Base-by-base conservation (phyloP, 2,329 filamentous ascomycete species). In the Dryadomyces quercivorus region DNA sequence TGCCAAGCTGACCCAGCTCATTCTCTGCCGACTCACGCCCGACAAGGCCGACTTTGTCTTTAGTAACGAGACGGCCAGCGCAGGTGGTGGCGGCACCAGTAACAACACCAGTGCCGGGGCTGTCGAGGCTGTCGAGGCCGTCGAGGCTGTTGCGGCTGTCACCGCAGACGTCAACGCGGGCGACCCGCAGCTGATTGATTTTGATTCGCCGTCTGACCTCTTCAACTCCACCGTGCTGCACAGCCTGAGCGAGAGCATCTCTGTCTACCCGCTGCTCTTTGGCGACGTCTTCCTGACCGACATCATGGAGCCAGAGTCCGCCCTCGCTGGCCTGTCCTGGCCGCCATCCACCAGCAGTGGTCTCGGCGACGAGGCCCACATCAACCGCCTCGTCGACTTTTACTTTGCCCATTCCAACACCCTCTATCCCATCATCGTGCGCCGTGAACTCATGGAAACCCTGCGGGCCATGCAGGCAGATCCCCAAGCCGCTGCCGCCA, bases 331-430 rank as follows among this genome's bases (percentile, higher is more conserved):
- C 6, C 58, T 65, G 20, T 57, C 60, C 1, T 43, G 56, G 60
- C 36, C 55, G 31, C 49, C 49, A 44, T 44, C 42, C 42, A 2
- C 18, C 36, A n/a, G 42, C 36, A 6, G 21, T 42, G 38, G 34
- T 8, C 10, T 50, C 36, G 49, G 58, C 55, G 59, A 65, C 49
- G 56, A 63, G 48, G 36, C 61, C 50, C 61, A 68, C 26, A 53
- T 68, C 3, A 58, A 59, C 18, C 62, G 63, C 21, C 61, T 70
- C 22, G 64, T 69, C 4, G 65, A 69, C 13, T 73, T 73, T 50
- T 75, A 75, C 61, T 75, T 73, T 59, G 68, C 70, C 0, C 72
- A 75, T 56, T 73, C 69, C 1, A 70, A 74, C 51, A 75, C 72
- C 0, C 59, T 75, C 1, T 75, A 75, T 50, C 72, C 72, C 0